Evolutionary conservation across 352 stramenopile genomes (phyloP), one percentile per base, ranked within the genome.

Genomic region (Salisapilia sapeloensis): DNA sequence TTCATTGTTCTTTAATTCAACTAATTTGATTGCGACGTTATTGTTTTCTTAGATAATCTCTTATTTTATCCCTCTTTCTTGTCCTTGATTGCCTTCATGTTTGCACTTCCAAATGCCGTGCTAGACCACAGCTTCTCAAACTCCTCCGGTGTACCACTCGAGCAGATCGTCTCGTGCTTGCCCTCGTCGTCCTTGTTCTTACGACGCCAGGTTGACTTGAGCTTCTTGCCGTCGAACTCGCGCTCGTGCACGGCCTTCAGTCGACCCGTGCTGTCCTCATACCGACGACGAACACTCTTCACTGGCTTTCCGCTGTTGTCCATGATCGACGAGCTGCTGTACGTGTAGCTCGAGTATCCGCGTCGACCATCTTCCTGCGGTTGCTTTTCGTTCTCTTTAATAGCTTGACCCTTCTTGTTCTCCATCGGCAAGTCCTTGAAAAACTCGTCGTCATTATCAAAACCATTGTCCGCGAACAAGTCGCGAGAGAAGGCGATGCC

Each of bases 41-140:
- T n/a, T n/a, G n/a, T n/a, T n/a, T n/a, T n/a, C n/a, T n/a, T n/a
- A n/a, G n/a, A n/a, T n/a, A n/a, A n/a, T n/a, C n/a, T n/a, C 23
- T 45, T 39, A 17, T 12, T 13, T 24, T 14, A 12, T 1, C n/a
- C 25, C 29, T 59, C 44, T 35, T 62, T 69, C 28, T 72, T 31
- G 33, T 80, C 49, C 40, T 76, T 49, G 25, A 36, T 52, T 44
- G 67, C 74, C 55, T 80, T 63, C 25, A 59, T 44, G 25, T 80
- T 59, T 6, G 56, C 70, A 22, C 44, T 35, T 3, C 50, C 62
- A 38, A 78, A 74, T 12, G 50, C 41, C 13, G 62, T 78, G 29
- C 46, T 21, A 37, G 60, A 43, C 62, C 62, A 74, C 33, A 50
- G 31, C 18, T 50, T 25, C 34, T 78, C 59, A 34, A 78, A 78